Evolutionary conservation across 768 basidiomycete species (phyloP).

Genomic region (Glaciozyma antarctica): DNA sequence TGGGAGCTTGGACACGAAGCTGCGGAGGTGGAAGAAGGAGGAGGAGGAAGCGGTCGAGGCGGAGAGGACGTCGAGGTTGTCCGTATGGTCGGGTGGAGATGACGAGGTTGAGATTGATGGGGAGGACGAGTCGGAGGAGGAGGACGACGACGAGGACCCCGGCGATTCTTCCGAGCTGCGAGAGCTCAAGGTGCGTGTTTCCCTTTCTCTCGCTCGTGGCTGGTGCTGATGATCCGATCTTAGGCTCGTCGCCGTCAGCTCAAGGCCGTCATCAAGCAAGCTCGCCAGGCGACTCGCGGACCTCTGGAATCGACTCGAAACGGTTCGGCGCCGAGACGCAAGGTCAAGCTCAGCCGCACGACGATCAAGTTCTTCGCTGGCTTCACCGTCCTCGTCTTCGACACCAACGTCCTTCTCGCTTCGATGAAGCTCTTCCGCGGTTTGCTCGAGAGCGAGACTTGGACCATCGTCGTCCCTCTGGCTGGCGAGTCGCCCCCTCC

Average conservation of each 20-base stretch:
- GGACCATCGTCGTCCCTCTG: constrained; percentile 84
- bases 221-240: neutral
- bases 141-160: constrained; percentile 48
- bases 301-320: constrained; percentile 29
- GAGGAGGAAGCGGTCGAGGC: constrained; percentile 62
- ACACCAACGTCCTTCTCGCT: constrained; percentile 88
- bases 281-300: constrained; percentile 25
- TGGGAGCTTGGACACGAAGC: constrained; percentile 59
- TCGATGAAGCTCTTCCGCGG: constrained; percentile 63
- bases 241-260: constrained; percentile 69
- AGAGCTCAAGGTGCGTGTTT: constrained; percentile 59
- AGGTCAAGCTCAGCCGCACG: constrained; percentile 37
- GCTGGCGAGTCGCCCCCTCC: constrained; percentile 43
- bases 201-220: no score
- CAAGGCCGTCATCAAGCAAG: constrained; percentile 49
- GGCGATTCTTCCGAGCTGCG: constrained; percentile 46
- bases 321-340: constrained; percentile 31
- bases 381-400: constrained; percentile 80
- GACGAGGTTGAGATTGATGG: constrained; percentile 49
- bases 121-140: constrained; percentile 44
- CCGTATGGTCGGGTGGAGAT: constrained; percentile 57
- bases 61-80: constrained; percentile 51
- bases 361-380: constrained; percentile 59
- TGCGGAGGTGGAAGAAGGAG: constrained; percentile 59
- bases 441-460: constrained; percentile 66